Evolutionary conservation across 202 grass and related monocot genomes (phyloP), one percentile per base, ranked within the genome.

Genomic region (Dendrocalamus latiflorus): DNA sequence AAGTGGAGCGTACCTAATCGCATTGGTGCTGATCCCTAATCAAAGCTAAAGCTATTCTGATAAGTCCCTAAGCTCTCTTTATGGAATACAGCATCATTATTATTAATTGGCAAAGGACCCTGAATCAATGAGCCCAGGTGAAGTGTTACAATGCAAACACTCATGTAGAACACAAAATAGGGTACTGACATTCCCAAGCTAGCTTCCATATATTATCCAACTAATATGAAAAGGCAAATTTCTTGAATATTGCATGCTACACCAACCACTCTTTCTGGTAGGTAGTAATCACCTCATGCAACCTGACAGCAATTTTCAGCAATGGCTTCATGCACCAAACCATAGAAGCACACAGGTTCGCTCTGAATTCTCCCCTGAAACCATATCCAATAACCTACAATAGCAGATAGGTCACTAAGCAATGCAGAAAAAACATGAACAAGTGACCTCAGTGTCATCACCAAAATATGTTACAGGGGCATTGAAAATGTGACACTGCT

Each of bases 201-300:
- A 62, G 36, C 43, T 86, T 79, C 75, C 68, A 69, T 39, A 21
- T 76, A 83, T 53, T 45, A 90, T 86, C 34, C 67, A 48, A 51
- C 61, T 44, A 43, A 67, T n/a, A 86, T 56, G 60, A 25, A 39
- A 75, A 79, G 50, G 33, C 67, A 86, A n/a, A n/a, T n/a, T n/a
- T n/a, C n/a, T n/a, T n/a, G n/a, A n/a, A n/a, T n/a, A n/a, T n/a
- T n/a, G n/a, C n/a, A n/a, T n/a, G n/a, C n/a, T n/a, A n/a, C n/a
- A n/a, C n/a, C n/a, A n/a, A n/a, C n/a, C n/a, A n/a, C 58, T 47
- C 65, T 83, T 68, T 86, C 58, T 82, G 81, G 64, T 85, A 58
- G 77, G 82, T 81, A 85, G 64, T 76, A 76, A 76, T 85, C 76
- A 89, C 82, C 82, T 81, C 70, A 68, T 62, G 51, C 45, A 74